A percentile compares a stretch with the other conserved stretches of the same genome.
Evolutionary conservation across 2,329 filamentous ascomycete species (phyloP).

Genomic region (Cercospora citrullina): DNA sequence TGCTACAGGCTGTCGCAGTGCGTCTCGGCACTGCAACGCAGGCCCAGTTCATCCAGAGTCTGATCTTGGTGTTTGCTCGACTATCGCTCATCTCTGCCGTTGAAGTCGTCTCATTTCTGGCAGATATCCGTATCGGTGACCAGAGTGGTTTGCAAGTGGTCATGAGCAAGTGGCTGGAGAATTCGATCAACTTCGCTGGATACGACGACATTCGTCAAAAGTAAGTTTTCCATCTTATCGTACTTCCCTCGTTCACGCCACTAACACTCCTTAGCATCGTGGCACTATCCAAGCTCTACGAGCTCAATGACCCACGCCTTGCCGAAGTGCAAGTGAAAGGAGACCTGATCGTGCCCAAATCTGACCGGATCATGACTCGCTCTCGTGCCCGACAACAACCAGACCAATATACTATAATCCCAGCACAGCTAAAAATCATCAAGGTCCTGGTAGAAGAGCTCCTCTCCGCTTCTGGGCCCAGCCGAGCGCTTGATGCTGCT

Average conservation of each 20-base stretch:
- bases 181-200: constrained; percentile 94
- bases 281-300: constrained; percentile 87
- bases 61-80: constrained; percentile 92
- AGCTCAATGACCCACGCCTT: constrained; percentile 78
- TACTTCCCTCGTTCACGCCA: neutral
- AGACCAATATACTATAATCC: constrained; percentile 83
- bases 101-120: constrained; percentile 90
- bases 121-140: constrained; percentile 75
- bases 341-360: constrained; percentile 78
- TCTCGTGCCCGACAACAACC: constrained; percentile 87
- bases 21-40: constrained; percentile 79
- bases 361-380: constrained; percentile 86
- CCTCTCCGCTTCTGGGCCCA: constrained; percentile 68
- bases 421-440: constrained; percentile 89
- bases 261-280: constrained; percentile 65
- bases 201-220: constrained; percentile 98
- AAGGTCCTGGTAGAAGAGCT: constrained; percentile 95
- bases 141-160: constrained; percentile 86
- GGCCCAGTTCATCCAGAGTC: constrained; percentile 88
- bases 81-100: constrained; percentile 80
- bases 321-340: constrained; percentile 82
- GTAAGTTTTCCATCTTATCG: constrained; percentile 53
- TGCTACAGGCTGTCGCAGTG: constrained; percentile 84
- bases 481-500: constrained; percentile 49
- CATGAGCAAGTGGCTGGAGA: constrained; percentile 92